These are phyloP conservation scores for Metarhizium anisopliae DNA, from an alignment of 2,329 filamentous ascomycete genomes.

Conservation along the genomic window DNA sequence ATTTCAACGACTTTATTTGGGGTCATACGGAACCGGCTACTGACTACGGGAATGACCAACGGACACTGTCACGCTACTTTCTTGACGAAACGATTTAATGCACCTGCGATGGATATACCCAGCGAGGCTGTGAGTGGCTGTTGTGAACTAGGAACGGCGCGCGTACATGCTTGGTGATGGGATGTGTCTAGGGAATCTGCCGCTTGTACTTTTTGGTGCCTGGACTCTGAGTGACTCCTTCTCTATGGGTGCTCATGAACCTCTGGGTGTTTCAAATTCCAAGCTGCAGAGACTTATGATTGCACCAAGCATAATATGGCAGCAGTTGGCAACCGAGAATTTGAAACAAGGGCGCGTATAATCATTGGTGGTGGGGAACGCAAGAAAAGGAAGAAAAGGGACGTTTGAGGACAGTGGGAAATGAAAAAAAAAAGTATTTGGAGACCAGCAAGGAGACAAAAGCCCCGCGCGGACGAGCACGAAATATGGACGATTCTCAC, in stretches of 20 bases:
- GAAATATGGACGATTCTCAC: neutral
- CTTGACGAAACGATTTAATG: constrained; percentile 24
- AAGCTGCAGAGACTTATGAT: neutral
- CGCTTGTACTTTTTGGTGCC: neutral
- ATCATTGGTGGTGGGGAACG: constrained; percentile 21
- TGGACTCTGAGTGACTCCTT: neutral
- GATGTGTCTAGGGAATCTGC: neutral
- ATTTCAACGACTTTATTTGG: constrained; percentile 20
- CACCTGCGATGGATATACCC: constrained; percentile 35
- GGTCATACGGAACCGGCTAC: constrained; percentile 22
- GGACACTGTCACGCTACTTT: constrained; percentile 26
- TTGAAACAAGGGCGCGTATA: constrained; percentile 3
- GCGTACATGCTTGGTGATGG: neutral
- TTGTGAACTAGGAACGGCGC: constrained; percentile 20
- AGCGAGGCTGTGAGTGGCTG: constrained; percentile 27
- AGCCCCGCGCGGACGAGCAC: constrained; percentile 7
- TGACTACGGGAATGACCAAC: constrained; percentile 24
- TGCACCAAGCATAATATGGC: neutral
- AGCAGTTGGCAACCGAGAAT: constrained; percentile 6
- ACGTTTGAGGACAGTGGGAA: constrained; percentile 19
- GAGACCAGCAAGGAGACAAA: constrained; percentile 4
- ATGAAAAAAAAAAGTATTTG: constrained; percentile 14
- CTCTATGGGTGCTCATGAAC: neutral
- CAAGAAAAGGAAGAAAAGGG: constrained; percentile 8
- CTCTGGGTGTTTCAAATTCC: neutral